A percentile compares a stretch with the other conserved stretches of the same genome.
Evolutionary conservation across 2,329 filamentous ascomycete species (phyloP).

Genomic region (Blastomyces silverae): DNA sequence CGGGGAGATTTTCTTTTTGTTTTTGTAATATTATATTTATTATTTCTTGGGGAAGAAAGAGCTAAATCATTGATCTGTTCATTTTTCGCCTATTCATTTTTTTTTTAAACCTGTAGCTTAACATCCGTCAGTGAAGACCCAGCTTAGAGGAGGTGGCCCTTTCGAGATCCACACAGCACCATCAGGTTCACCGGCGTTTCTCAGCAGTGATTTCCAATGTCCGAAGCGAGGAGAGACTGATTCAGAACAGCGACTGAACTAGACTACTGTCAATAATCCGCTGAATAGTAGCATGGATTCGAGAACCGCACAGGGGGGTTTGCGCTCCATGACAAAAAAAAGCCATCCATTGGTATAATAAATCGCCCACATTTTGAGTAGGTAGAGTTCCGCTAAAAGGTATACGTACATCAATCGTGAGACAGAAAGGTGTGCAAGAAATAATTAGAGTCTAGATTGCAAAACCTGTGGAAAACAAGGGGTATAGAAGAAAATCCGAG

Average conservation of each 20-base stretch:
- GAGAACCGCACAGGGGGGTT: not conserved
- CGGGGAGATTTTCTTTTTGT: conserved; percentile 4
- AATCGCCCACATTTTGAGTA: not conserved
- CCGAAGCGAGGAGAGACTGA: not conserved
- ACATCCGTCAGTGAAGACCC: no score
- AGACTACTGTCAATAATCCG: not conserved
- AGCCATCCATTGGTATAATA: not conserved
- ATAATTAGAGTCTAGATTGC: not conserved
- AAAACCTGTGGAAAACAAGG: not conserved
- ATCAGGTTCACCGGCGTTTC: no score
- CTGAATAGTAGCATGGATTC: not conserved
- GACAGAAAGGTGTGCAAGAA: not conserved
- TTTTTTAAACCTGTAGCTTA: no score
- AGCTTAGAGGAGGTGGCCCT: no score
- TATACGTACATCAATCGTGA: no score
- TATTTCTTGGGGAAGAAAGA: no score
- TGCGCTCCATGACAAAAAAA: not conserved
- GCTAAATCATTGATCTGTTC: no score
- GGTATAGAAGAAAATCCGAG: not conserved
- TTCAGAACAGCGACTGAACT: not conserved
- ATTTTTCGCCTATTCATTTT: no score
- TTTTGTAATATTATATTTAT: not conserved
- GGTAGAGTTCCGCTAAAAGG: not conserved
- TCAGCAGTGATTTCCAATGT: no score
- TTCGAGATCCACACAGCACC: no score